Evolutionary conservation across 2,329 filamentous ascomycete species (phyloP).

Genomic region (Pestalotiopsis fici): DNA sequence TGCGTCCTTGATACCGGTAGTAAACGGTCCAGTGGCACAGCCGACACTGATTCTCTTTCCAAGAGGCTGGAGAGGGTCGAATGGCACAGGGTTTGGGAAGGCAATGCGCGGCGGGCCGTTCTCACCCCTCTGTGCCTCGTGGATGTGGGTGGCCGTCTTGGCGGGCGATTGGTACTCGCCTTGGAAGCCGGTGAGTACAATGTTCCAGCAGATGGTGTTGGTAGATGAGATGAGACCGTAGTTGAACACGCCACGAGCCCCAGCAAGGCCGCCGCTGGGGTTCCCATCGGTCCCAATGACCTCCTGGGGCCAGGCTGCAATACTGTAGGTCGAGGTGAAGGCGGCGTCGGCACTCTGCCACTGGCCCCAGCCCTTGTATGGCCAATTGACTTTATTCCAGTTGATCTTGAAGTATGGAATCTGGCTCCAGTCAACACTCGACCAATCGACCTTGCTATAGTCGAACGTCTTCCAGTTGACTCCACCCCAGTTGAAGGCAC

Average conservation of each 20-base stretch:
- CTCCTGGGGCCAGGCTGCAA: slow-evolving; percentile 49
- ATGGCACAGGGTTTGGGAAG: slow-evolving; percentile 46
- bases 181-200: slow-evolving; percentile 48
- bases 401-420: background rate
- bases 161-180: slow-evolving; percentile 53
- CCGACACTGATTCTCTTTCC: slow-evolving; percentile 37
- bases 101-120: slow-evolving; percentile 52
- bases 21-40: slow-evolving; percentile 38
- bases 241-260: slow-evolving; percentile 49
- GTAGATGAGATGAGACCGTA: slow-evolving; percentile 52
- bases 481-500: background rate
- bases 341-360: background rate
- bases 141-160: slow-evolving; percentile 55
- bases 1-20: slow-evolving; percentile 28
- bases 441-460: slow-evolving; percentile 3
- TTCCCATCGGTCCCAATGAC: slow-evolving; percentile 43
- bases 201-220: slow-evolving; percentile 49
- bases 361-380: background rate
- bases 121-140: slow-evolving; percentile 45
- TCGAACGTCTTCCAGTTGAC: background rate
- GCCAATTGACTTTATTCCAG: slow-evolving; percentile 1
- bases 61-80: slow-evolving; percentile 28
- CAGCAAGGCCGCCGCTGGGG: slow-evolving; percentile 39
- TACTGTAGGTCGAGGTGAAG: slow-evolving; percentile 51
- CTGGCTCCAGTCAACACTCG: background rate